Evolutionary conservation across 768 basidiomycete species (phyloP), one percentile per base, ranked within the genome.

Genomic region (Pleurotus citrinopileatus): DNA sequence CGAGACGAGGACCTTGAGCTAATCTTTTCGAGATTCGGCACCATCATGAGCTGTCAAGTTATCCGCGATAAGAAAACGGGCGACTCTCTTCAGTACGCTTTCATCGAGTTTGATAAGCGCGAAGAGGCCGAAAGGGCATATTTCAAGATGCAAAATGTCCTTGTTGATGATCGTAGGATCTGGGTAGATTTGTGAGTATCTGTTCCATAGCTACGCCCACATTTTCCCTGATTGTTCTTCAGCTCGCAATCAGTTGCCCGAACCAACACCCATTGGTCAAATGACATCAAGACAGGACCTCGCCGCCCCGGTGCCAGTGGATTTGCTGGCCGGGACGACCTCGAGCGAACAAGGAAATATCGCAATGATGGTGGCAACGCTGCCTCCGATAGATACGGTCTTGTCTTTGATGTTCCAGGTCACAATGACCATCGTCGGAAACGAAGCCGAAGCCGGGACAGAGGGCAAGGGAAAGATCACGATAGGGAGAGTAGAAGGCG

Each of bases 61-160:
- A 96, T 98, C 58, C 77, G 94, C 32, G 97, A 98, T 68, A 95
- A 96, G 67, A 87, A 84, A 68, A 95, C 94, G 7, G 95, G 97
- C 0, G 97, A 99, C 68, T 94, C 91, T 25, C 70, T 99, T 57
- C 97, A 98, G 66, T 99, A 98, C 66, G 97, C 97, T 7, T 98
- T 99, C 64, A 94, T 99, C 60, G 97, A 99, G 70, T 99, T 98
- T 72, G 94, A 95, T 65, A 91, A 90, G 67, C 73, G 86, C 38
- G 94, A 93, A 57, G 89, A 94, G 32, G 94, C 96, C 6, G 96
- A 99, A 69, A 89, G 94, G 89, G 97, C 93, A 7, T 99, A 98
- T 69, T 95, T 98, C 74, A 99, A 98, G 70, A 99, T 99, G 97
- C 97, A 98, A 67, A 98, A 98, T 62, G 97, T 98, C 0, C 75